Base-by-base conservation (phyloP, 768 basidiomycete genomes). In the Ramaria rubella region DNA sequence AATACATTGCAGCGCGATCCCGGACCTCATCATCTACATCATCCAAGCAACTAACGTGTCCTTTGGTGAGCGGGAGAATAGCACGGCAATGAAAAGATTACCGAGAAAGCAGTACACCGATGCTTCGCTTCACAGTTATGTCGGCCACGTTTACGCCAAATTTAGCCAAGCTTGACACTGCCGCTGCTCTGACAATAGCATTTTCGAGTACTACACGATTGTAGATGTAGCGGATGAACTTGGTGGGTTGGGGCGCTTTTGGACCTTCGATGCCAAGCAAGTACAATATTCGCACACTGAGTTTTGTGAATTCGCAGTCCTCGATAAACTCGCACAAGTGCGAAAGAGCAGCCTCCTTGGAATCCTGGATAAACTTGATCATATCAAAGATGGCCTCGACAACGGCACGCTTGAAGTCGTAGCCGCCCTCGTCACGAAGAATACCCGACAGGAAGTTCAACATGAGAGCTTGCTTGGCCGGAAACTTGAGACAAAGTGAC, bases 311-410 rank as follows among this genome's bases (percentile, higher is more conserved):
- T 70, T 99, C 96, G 80, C 96, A 99, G 68, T 99, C 96, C 72
- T 99, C 96, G 68, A 99, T 99, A 69, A 99, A 99, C 69, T 99
- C 96, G 77, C 96, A 99, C 21, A 99, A 81, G 66, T 99, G 93
- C 19, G 95, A 95, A 44, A 99, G 81, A 1, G 96, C 96, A 65
- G 96, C 90, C 69, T 99, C 96, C 74, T 96, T 95, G 74, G 87
- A 90, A 51, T 97, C 95, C 44, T 77, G 75, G 65, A 99, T 97
- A 73, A 83, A 98, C 68, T 95, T 97, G 79, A 99, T 91, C 96
- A 99, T 99, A 71, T 99, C 96, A 68, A 99, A 98, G 68, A 99
- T 98, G 19, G 96, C 95, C 72, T 98, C 96, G 31, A 99, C 96
- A 48, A 98, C 92, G 6, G 96, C 92, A 45, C 94, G 92, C 74